Percentiles rank a stretch among this genome's conserved stretches.
These are phyloP conservation scores for Saccharomyces hybrid DNA, from an alignment of 1,139 yeast genomes.

Conservation along the genomic window DNA sequence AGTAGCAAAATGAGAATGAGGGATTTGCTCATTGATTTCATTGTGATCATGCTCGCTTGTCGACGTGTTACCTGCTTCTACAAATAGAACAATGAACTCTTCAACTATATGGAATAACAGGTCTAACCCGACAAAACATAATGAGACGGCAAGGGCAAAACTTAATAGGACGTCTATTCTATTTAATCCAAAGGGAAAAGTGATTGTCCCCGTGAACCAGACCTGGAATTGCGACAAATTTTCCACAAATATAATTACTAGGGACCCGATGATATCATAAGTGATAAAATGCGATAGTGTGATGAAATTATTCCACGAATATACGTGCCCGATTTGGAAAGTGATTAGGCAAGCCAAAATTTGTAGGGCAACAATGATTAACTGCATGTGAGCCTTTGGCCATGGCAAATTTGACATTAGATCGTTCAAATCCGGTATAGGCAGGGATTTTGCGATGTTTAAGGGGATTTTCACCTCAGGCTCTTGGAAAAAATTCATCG, in stretches of 20 bases:
- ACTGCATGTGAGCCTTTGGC: constrained; percentile 53
- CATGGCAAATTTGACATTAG: constrained; percentile 52
- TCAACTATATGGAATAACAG: constrained; percentile 77
- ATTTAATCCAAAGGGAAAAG: constrained; percentile 86
- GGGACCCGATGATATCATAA: constrained; percentile 77
- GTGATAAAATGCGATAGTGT: constrained; percentile 82
- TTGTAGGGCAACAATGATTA: constrained; percentile 36
- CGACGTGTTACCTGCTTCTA: constrained; percentile 22
- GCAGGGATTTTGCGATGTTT: constrained; percentile 68
- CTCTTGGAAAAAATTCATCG: constrained; percentile 92
- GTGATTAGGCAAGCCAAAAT: constrained; percentile 33
- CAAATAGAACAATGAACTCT: constrained; percentile 51
- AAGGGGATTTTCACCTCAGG: constrained; percentile 69
- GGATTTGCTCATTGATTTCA: constrained; percentile 33
- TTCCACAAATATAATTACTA: constrained; percentile 63
- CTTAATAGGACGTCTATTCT: constrained; percentile 81
- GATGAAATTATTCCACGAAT: constrained; percentile 53
- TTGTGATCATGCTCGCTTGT: constrained; percentile 16
- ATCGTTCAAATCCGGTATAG: constrained; percentile 68
- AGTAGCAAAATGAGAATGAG: constrained; percentile 49
- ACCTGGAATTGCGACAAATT: constrained; percentile 87
- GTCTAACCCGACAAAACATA: constrained; percentile 87
- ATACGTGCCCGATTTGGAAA: constrained; percentile 52
- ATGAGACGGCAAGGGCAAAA: constrained; percentile 76
- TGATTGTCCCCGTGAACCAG: constrained; percentile 78